These are phyloP conservation scores for Juglanconis juglandina DNA, from an alignment of 2,329 filamentous ascomycete species.

Conservation along the genomic window DNA sequence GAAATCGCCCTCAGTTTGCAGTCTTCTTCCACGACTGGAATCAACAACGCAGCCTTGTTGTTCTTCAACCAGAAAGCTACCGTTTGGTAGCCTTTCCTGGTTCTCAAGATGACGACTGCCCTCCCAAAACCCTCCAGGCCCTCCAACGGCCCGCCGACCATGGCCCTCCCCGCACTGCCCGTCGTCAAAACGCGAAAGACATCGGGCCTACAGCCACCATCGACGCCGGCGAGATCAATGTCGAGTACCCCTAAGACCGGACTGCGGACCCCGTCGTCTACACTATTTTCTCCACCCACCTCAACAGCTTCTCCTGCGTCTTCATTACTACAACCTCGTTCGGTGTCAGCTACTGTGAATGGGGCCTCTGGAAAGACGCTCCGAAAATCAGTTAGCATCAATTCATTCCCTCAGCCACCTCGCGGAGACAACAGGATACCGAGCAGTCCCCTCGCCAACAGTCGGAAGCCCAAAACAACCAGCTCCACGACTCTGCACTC, in stretches of 20 bases:
- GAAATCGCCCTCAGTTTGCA: too few relatives aligned
- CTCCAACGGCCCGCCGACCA: constrained; percentile 67
- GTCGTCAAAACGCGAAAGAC: constrained; percentile 68
- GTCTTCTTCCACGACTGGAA: neutral
- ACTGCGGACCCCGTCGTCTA: constrained; percentile 57
- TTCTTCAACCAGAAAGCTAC: constrained; percentile 12
- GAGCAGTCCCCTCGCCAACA: constrained; percentile 57
- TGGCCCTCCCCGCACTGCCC: constrained; percentile 71
- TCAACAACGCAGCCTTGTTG: constrained; percentile 2
- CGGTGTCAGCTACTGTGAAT: constrained; percentile 50
- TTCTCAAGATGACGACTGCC: constrained; percentile 50
- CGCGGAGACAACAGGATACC: constrained; percentile 57
- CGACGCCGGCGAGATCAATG: constrained; percentile 39
- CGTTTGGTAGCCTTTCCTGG: constrained; percentile 12
- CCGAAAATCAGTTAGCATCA: constrained; percentile 88
- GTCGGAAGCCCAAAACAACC: constrained; percentile 54
- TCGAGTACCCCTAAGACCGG: constrained; percentile 53
- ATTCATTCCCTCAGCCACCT: constrained; percentile 87
- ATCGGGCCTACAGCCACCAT: constrained; percentile 26
- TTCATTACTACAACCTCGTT: constrained; percentile 54
- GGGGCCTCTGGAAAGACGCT: constrained; percentile 62
- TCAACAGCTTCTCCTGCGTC: constrained; percentile 48
- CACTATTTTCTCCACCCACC: constrained; percentile 46
- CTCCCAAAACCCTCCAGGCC: constrained; percentile 65
- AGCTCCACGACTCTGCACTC: constrained; percentile 52